Percentiles rank a stretch among this genome's conserved stretches.
Conservation (phyloP, 2,329 filamentous ascomycete genomes). For the Cercospora sp. region DNA sequence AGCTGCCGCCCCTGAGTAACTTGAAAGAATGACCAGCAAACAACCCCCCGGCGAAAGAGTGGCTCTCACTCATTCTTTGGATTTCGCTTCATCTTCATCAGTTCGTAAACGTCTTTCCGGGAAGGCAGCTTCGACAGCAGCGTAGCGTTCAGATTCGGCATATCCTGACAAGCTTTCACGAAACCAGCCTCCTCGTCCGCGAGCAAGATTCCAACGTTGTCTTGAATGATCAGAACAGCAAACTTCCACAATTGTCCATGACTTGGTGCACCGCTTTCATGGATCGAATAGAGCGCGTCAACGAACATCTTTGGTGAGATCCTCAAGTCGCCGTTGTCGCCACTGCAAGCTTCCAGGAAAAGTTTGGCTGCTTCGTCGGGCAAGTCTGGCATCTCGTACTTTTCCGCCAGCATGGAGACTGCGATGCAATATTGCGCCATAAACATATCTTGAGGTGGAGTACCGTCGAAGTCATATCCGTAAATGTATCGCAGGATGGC, state of each 20-base stretch:
- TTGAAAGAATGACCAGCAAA: background rate
- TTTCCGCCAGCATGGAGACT: background rate
- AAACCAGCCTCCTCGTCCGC: background rate
- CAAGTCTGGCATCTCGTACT: background rate
- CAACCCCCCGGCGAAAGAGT: background rate
- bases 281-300: background rate
- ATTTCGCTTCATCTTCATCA: background rate
- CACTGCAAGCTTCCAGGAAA: background rate
- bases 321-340: background rate
- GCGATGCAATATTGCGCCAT: background rate
- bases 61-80: background rate
- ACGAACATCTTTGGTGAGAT: background rate
- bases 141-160: background rate
- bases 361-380: background rate
- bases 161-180: background rate
- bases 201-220: background rate
- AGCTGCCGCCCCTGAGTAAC: background rate
- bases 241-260: background rate
- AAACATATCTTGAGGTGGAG: background rate
- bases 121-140: background rate
- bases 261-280: background rate
- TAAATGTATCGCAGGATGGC: background rate
- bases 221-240: background rate
- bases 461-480: background rate
- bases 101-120: background rate